Base-by-base conservation (phyloP, 345 rosid species). In the Alliaria petiolata region DNA sequence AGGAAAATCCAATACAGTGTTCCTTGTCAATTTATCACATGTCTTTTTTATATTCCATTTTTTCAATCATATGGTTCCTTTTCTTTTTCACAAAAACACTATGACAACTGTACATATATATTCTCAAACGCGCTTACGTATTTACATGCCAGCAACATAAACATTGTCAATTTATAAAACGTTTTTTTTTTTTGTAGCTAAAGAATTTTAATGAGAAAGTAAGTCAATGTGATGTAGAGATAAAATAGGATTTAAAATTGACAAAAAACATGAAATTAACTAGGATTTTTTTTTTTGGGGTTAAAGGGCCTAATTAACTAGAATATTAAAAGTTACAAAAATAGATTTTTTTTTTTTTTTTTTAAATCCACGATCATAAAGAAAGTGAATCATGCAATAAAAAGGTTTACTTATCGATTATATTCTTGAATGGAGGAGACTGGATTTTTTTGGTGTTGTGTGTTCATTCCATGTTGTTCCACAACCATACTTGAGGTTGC, bases 1-100 rank as follows among this genome's bases (percentile, higher is more conserved):
- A 55, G 25, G 57, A n/a, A 54, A 46, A 36, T 45, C 64, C 42
- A 64, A 36, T 6, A 39, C 33, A 72, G 13, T 45, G 60, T 50
- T 38, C 28, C 28, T 15, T 56, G 36, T 55, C 53, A 5, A 26
- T 72, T 65, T 56, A 46, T 14, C 51, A 73, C 19, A 56, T 56
- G 65, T 31, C 71, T 38, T 72, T 72, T 63, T 11, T 35, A 35
- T 73, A 73, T 73, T 56, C 66, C 26, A 57, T 12, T 14, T 47
- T 54, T 56, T 35, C 69, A 72, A 55, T 72, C 71, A 64, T 64
- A 35, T 33, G 28, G 76, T 36, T 71, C 14, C 47, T 62, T 52
- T 33, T 33, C 12, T 35, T 54, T 35, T 12, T 7, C 25, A 15
- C 9, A 35, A 54, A 62, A 17, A 34, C 11, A 15, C 56, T 33